phyloP scores from a whole-genome alignment of 169 alveolate genomes.

The Eimeria brunetti region DNA sequence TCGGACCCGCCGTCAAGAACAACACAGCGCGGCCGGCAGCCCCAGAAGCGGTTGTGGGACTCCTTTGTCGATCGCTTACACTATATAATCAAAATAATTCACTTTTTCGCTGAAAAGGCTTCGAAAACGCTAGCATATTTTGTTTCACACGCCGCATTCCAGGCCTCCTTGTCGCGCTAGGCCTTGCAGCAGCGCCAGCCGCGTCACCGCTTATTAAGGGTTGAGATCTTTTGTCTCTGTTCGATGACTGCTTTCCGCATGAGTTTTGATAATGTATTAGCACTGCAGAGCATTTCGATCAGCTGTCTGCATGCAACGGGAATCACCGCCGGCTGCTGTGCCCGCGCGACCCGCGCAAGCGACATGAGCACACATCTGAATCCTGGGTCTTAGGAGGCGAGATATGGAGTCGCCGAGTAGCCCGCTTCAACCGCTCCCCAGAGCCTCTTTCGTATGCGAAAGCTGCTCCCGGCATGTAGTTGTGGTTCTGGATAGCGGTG shows the following conservation, averaged over 20 bases:
- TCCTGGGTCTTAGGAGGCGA: not conserved
- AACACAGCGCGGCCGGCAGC: constrained; percentile 32
- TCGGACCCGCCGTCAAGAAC: not conserved
- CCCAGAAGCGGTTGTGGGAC: not conserved
- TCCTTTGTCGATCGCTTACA: not conserved
- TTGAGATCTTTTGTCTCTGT: not conserved
- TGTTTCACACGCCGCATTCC: not conserved
- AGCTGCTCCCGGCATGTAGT: constrained; percentile 62
- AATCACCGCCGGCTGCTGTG: not conserved
- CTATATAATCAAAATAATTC: not conserved
- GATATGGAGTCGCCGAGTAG: constrained; percentile 34
- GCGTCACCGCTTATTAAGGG: not conserved
- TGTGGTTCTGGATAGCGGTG: not conserved
- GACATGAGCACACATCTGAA: not conserved
- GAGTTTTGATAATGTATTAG: constrained; percentile 6
- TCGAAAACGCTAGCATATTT: not conserved
- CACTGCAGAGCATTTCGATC: not conserved
- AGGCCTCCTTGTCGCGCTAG: not conserved
- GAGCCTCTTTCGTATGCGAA: constrained; percentile 48
- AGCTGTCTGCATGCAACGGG: not conserved
- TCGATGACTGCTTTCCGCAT: not conserved
- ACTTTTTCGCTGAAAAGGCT: too few relatives aligned
- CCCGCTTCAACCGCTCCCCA: constrained; percentile 6
- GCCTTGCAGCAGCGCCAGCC: not conserved
- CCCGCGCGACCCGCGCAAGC: constrained; percentile 3